Evolutionary conservation across 352 stramenopile genomes (phyloP).

Genomic region (Stephanocyclus meneghinianus): DNA sequence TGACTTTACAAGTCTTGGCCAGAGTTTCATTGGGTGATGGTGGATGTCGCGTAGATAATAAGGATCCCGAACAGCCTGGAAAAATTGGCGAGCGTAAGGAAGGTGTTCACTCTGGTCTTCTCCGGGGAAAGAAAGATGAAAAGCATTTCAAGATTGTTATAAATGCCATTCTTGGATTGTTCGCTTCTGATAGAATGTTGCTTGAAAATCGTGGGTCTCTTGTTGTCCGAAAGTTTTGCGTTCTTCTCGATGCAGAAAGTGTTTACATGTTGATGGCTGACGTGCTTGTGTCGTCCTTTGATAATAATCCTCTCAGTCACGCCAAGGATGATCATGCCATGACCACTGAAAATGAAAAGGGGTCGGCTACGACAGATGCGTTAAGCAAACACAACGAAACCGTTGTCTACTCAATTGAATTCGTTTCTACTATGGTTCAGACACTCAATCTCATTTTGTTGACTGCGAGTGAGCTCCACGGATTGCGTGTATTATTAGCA

Average conservation of each 20-base stretch:
- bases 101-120: constrained; percentile 41
- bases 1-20: constrained; percentile 94
- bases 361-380: constrained; percentile 15
- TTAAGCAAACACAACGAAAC: constrained; percentile 59
- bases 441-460: constrained; percentile 99
- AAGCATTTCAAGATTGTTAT: constrained; percentile 85
- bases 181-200: constrained; percentile 85
- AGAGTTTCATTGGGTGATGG: constrained; percentile 86
- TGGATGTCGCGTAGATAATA: constrained; percentile 25
- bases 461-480: constrained; percentile 94
- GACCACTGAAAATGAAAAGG: constrained; percentile 29
- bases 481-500: constrained; percentile 80
- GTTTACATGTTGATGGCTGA: constrained; percentile 98
- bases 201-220: constrained; percentile 95
- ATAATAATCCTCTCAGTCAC: constrained; percentile 7
- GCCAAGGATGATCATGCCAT: constrained; percentile 25
- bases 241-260: constrained; percentile 94
- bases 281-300: constrained; percentile 86
- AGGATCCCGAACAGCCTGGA: constrained; percentile 4
- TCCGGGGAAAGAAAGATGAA: constrained; percentile 82
- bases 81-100: constrained; percentile 15
- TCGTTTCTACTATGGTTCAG: constrained; percentile 98
- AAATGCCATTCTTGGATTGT: constrained; percentile 93
- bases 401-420: constrained; percentile 84
- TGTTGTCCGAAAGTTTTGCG: constrained; percentile 97